Evolutionary conservation across 2,329 filamentous ascomycete species (phyloP).

Genomic region (Penicillium sumatraense): DNA sequence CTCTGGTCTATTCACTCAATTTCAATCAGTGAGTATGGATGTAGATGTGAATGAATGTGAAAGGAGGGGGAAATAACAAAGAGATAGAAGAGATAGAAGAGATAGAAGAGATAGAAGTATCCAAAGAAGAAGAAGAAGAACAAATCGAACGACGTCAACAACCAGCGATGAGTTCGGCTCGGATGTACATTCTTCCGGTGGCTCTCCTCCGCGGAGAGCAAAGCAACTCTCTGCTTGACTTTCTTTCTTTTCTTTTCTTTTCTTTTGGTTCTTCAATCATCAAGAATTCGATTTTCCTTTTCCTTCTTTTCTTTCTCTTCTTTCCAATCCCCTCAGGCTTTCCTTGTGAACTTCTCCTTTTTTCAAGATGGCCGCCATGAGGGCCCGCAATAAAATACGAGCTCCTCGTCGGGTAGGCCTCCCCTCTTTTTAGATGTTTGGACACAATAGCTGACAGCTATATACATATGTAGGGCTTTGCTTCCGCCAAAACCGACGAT

Average conservation of each 20-base stretch:
- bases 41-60: not conserved
- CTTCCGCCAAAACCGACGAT: constrained; percentile 65
- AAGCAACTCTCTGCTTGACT: not conserved
- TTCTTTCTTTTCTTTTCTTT: not conserved
- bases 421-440: not conserved
- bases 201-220: constrained; percentile 29
- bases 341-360: too few species aligned
- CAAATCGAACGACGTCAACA: not conserved
- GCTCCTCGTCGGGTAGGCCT: constrained; percentile 67
- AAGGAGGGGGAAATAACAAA: not conserved
- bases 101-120: too few species aligned
- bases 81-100: not conserved
- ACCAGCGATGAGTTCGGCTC: not conserved
- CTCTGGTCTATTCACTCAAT: too few species aligned
- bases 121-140: too few species aligned
- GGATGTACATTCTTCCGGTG: constrained; percentile 22
- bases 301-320: not conserved
- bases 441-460: constrained; percentile 17
- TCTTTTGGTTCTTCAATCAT: not conserved
- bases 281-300: too few species aligned
- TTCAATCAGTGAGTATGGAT: not conserved
- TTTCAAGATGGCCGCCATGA: constrained; percentile 53
- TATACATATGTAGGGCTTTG: constrained; percentile 58
- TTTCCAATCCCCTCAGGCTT: too few species aligned
- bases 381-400: constrained; percentile 66